Percentiles rank a stretch among this genome's conserved stretches.
Evolutionary conservation across 176 grass and related monocot species (phyloP).

Genomic region (Triticum aestivum): DNA sequence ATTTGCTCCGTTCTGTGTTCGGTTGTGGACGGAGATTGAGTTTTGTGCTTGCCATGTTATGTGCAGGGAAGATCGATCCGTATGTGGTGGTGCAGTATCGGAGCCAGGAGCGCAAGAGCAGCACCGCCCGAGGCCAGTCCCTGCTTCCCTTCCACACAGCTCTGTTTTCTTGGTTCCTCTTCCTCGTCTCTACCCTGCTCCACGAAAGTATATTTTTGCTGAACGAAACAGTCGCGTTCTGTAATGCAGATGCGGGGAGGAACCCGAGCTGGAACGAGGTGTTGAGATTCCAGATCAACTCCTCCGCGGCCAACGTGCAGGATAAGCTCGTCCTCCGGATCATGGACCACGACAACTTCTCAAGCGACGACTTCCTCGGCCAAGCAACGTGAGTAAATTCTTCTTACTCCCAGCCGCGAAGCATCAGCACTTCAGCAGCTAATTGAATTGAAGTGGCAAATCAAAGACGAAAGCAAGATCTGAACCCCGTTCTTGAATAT

Average conservation of each 20-base stretch:
- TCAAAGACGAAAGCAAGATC: not conserved
- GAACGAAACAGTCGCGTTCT: too few relatives aligned
- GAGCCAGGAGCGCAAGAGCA: conserved; percentile 85
- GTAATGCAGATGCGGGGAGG: conserved; percentile 53
- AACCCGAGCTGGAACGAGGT: conserved; percentile 82
- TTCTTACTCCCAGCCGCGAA: not conserved
- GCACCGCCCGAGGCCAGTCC: conserved; percentile 44
- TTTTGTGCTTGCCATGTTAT: not conserved
- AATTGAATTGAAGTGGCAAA: too few relatives aligned
- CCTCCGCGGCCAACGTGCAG: conserved; percentile 43
- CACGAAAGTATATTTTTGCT: not conserved
- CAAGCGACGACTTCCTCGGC: conserved; percentile 75
- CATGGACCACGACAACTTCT: conserved; percentile 76
- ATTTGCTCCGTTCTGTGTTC: not conserved
- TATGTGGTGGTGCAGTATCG: conserved; percentile 72
- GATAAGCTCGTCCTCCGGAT: conserved; percentile 70
- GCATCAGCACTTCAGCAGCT: too few relatives aligned
- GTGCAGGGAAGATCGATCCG: conserved; percentile 69
- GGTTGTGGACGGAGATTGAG: not conserved
- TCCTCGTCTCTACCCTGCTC: too few relatives aligned
- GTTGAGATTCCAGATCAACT: conserved; percentile 71
- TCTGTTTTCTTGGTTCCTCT: not conserved
- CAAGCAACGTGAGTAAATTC: conserved; percentile 57
- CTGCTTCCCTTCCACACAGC: not conserved
- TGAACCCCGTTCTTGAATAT: not conserved